Conservation (phyloP, 78 protist species). For the Carpediemonas membranifera region DNA sequence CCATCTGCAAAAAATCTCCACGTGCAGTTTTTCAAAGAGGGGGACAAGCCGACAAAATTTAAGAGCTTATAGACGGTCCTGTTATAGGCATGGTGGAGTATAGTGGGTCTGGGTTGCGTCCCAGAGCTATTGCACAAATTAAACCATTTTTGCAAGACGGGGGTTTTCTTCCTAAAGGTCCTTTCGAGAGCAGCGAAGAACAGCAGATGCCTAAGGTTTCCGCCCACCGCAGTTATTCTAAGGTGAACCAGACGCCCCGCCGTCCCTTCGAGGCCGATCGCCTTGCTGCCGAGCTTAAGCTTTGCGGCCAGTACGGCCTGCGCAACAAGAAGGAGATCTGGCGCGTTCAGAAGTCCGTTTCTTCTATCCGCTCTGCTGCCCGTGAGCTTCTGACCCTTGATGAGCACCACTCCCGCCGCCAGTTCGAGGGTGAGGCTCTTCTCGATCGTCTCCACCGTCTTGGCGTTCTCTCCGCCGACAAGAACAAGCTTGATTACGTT, state of each 20-base stretch:
- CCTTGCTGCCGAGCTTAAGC: constrained; percentile 86
- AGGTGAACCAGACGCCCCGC: constrained; percentile 77
- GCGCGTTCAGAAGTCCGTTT: constrained; percentile 83
- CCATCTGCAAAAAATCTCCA: too few species aligned
- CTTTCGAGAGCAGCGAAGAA: too few species aligned
- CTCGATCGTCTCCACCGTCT: constrained; percentile 76
- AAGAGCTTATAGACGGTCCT: too few species aligned
- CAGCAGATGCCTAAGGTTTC: not conserved
- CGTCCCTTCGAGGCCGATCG: constrained; percentile 99
- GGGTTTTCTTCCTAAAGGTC: too few species aligned
- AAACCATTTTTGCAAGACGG: too few species aligned
- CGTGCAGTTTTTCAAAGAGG: too few species aligned
- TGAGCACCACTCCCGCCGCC: constrained; percentile 64
- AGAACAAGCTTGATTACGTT: constrained; percentile 90
- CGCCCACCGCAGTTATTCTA: constrained; percentile 28
- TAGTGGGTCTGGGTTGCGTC: too few species aligned
- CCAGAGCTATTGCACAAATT: too few species aligned
- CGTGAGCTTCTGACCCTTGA: constrained; percentile 90
- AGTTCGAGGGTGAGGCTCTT: constrained; percentile 91
- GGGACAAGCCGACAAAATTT: too few species aligned
- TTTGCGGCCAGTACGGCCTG: constrained; percentile 93
- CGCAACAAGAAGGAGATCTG: constrained; percentile 95
- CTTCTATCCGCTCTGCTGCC: constrained; percentile 90
- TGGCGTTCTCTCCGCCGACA: constrained; percentile 84
- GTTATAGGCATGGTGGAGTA: too few species aligned